Evolutionary conservation across 257 asterid genomes (phyloP), one percentile per base, ranked within the genome.

Genomic region (Ajuga chamaepitys): DNA sequence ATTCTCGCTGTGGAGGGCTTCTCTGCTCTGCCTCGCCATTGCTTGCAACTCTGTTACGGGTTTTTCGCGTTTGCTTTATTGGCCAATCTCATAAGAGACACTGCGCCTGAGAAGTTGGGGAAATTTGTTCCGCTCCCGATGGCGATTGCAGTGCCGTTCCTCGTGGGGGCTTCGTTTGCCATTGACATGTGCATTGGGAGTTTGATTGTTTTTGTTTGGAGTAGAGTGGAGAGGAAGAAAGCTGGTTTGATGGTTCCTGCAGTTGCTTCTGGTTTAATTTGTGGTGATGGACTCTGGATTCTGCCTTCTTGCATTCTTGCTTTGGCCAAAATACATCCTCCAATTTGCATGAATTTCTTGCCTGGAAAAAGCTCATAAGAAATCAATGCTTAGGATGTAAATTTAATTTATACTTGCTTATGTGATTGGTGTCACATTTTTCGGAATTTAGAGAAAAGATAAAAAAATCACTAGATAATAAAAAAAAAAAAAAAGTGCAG

Each of bases 101-200:
- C 64, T 0, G 6, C 16, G 51, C 92, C 91, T 0, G 20, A 30
- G 73, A 73, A 51, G 77, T 12, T 71, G 0, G 86, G 89, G 69
- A 77, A 64, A 20, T 68, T 83, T 76, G 68, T 86, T 5, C 95
- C 96, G 0, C 79, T 88, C 5, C 95, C 96, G 5, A 86, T 86
- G 95, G 96, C 95, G 5, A 88, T 88, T 92, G 96, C 96, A 1
- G 96, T 84, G 74, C 96, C 95, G 5, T 88, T 88, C 53, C 75
- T 86, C 0, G 92, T 84, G 16, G 92, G 95, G 3, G 96, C 83
- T 4, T 76, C 83, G 26, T 88, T 88, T 37, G 91, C 96, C 0
- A 75, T 88, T 1, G 96, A 88, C 50, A 88, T 88, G 96, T 86
- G 88, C 45, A 55, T 78, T n/a, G 95, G 95, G 76, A 85, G 95